Percentiles rank a stretch among this genome's conserved stretches.
Conservation (phyloP, 441 rosid species). For the Jatropha podagrica region DNA sequence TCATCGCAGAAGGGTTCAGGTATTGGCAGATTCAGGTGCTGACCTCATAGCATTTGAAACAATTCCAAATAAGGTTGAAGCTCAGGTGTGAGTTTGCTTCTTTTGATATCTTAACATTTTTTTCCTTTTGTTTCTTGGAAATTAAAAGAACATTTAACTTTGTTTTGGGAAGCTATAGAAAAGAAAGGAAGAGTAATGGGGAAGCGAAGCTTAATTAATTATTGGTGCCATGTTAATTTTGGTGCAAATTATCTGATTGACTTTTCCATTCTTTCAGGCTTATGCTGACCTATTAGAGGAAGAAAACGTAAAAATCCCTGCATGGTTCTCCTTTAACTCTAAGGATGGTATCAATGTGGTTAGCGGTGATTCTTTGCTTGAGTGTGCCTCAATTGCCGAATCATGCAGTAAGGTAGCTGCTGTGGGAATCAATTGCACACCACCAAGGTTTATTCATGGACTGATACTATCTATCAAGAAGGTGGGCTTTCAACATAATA, state of each 20-base stretch:
- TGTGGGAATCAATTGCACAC: slow-evolving; percentile 91
- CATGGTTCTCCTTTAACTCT: slow-evolving; percentile 88
- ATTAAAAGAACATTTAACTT: neutral
- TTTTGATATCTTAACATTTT: slow-evolving; percentile 19
- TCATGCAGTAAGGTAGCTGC: slow-evolving; percentile 67
- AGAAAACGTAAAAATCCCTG: slow-evolving; percentile 61
- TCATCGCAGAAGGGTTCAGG: slow-evolving; percentile 75
- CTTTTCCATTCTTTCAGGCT: slow-evolving; percentile 41
- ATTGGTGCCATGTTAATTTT: neutral
- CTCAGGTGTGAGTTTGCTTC: slow-evolving; percentile 53
- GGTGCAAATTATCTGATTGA: neutral
- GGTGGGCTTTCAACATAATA: slow-evolving; percentile 35
- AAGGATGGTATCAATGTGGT: slow-evolving; percentile 83
- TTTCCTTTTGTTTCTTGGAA: slow-evolving; percentile 6
- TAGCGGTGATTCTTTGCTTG: slow-evolving; percentile 71
- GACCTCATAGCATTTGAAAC: slow-evolving; percentile 92
- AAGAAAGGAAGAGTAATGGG: neutral
- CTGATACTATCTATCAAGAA: slow-evolving; percentile 53
- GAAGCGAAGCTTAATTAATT: neutral
- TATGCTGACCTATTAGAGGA: slow-evolving; percentile 76
- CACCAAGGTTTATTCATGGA: slow-evolving; percentile 75
- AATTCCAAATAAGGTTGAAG: slow-evolving; percentile 88
- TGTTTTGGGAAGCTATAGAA: neutral
- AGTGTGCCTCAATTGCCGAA: slow-evolving; percentile 71
- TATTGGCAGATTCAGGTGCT: slow-evolving; percentile 67